Percentiles rank a stretch among this genome's conserved stretches.
phyloP scores from a whole-genome alignment of 371 early-diverging fungal genomes.

The Mucor velutinosus region DNA sequence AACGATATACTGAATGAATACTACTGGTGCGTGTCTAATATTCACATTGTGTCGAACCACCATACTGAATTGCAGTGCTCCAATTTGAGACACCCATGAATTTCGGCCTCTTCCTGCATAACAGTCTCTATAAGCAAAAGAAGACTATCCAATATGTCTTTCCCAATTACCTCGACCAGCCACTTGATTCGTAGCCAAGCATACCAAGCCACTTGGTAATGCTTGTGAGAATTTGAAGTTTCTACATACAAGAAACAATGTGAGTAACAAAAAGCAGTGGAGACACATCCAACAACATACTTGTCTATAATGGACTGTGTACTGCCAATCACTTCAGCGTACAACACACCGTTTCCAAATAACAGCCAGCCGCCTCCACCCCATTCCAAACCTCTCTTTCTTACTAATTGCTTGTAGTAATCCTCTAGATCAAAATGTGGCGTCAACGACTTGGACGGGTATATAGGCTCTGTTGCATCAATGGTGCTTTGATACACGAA shows the following conservation, averaged over 20 bases:
- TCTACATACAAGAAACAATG: slow-evolving; percentile 16
- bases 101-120: slow-evolving; percentile 71
- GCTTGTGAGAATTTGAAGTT: slow-evolving; percentile 66
- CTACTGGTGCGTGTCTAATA: slow-evolving; percentile 59
- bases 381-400: slow-evolving; percentile 21
- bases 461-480: slow-evolving; percentile 24
- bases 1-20: slow-evolving; percentile 89
- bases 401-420: slow-evolving; percentile 44
- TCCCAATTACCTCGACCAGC: slow-evolving; percentile 66
- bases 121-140: background rate
- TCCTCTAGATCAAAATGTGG: slow-evolving; percentile 45
- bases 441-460: slow-evolving; percentile 27
- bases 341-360: slow-evolving; percentile 77
- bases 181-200: slow-evolving; percentile 78
- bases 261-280: background rate
- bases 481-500: slow-evolving; percentile 14
- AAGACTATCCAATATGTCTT: background rate
- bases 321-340: slow-evolving; percentile 76
- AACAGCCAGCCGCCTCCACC: slow-evolving; percentile 33
- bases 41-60: slow-evolving; percentile 68
- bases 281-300: slow-evolving; percentile 25
- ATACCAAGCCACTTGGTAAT: slow-evolving; percentile 78
- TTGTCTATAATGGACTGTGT: slow-evolving; percentile 92
- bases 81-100: slow-evolving; percentile 91
- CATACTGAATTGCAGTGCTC: slow-evolving; percentile 89